Base-by-base conservation (phyloP, 768 basidiomycete species). In the Macrocybe gigantea region DNA sequence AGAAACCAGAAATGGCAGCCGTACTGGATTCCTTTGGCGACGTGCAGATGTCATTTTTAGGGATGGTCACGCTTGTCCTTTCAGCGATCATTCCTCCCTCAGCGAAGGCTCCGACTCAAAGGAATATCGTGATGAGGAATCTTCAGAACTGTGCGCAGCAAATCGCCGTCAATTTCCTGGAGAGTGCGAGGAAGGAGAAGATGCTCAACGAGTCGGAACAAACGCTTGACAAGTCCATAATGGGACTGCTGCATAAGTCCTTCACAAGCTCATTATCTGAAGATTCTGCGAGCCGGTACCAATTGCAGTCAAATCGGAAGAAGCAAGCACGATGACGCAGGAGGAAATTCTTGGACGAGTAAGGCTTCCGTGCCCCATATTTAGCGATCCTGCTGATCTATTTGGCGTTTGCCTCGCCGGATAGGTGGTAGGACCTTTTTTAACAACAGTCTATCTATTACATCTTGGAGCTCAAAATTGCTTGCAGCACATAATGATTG, bases 91-190 rank as follows among this genome's bases (percentile, higher is more conserved):
- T 43, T 12, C 42, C 42, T 5, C 57, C 62, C 3, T 58, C 77
- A 3, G 41, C 58, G 1, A 50, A 54, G 1, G 13, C 75, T 0
- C 75, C 74, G 1, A 75, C 69, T 2, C 35, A 59, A 33, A 60
- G 65, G 12, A 64, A 57, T 14, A 53, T 10, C 64, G 70, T 1
- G 64, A 74, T 65, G 57, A 57, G 1, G 60, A 60, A 32, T 9
- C 9, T 43, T 9, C 34, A 30, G 8, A 15, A 32, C 13, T 32
- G 42, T 30, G 42, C 34, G 5, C 42, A 33, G 5, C 31, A 32
- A 1, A 72, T 77, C 13, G 72, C 73, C 0, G 59, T 66, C 33
- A 61, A 62, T 8, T 50, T 78, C 2, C 50, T 78, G 6, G 59
- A 63, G 11, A 58, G 64, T 33, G 68, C 62, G 10, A 53, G 64